Evolutionary conservation across 2,329 filamentous ascomycete species (phyloP), one percentile per base, ranked within the genome.

Genomic region (Geosmithia putterillii): DNA sequence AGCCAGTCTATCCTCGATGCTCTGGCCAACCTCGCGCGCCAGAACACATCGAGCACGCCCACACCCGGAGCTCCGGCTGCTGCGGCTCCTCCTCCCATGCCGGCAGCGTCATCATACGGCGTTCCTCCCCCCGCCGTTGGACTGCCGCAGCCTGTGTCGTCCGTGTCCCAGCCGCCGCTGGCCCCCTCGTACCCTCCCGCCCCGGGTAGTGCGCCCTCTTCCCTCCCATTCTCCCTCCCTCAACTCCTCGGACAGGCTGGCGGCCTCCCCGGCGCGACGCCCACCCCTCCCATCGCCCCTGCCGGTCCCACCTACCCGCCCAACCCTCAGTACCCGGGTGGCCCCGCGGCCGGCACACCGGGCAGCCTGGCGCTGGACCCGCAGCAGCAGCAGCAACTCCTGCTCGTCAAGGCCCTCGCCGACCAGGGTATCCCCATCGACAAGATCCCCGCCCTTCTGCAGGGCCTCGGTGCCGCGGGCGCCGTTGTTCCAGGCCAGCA

Each of bases 11-110:
- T 92, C 52, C 71, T 89, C 62, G 83, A 85, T 58, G 83, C 83
- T 38, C 73, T 92, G 49, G 83, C 85, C 50, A 86, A 85, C 56
- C 83, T 92, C 64, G 83, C 84, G 35, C 82, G 84, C 50, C 82
- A 86, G 60, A 87, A 80, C 58, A 75, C 70, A 3, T 32, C 28
- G 28, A 12, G 28, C 10, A 32, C 28, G 28, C 28, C 28, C 10
- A 32, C 28, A 14, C 28, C 28, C 15, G 28, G 28, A 32, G 28
- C 28, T 34, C 66, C 67, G 19, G 61, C 68, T 43, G 61, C 67
- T 42, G 60, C 55, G 54, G 66, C 55, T 53, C 57, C 60, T 52
- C 57, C 57, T 20, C 50, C 65, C n/a, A n/a, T n/a, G 42, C 57
- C 75, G 47, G 62, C 71, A 34, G 63, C 69, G 40, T 64, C 28